A percentile compares a stretch with the other conserved stretches of the same genome.
Conservation (phyloP, 306 rosid genomes). For the Quercus aquifolioides region DNA sequence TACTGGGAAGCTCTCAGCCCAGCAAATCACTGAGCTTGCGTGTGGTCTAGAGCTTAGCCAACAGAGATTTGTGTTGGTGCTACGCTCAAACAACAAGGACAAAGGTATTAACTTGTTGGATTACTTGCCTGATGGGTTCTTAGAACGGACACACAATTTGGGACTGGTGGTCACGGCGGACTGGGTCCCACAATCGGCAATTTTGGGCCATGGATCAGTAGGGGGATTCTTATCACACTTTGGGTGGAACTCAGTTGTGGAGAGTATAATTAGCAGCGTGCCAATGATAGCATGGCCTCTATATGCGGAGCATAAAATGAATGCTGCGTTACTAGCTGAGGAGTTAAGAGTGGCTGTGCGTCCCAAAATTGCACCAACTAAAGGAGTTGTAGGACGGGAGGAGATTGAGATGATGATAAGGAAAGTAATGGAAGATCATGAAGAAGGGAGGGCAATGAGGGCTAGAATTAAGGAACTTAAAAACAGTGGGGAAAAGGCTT, state of each 20-base stretch:
- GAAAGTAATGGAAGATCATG: not conserved
- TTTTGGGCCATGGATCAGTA: not conserved
- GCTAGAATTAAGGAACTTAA: not conserved
- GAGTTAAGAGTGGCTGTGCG: not conserved
- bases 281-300: not conserved
- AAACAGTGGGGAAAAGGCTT: not conserved
- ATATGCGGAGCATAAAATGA: not conserved
- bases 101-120: not conserved
- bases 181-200: not conserved
- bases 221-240: not conserved
- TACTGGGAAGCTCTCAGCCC: constrained; percentile 47
- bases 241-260: constrained; percentile 1
- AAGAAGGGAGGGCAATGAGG: not conserved
- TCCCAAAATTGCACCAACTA: not conserved
- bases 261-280: not conserved
- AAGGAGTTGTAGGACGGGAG: not conserved
- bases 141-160: not conserved
- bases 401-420: not conserved
- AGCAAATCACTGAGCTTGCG: constrained; percentile 54
- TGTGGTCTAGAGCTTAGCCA: constrained; percentile 58
- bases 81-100: constrained; percentile 32
- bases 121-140: not conserved
- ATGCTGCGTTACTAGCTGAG: not conserved
- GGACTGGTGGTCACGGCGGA: not conserved
- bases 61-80: constrained; percentile 62